phyloP scores from a whole-genome alignment of 441 rosid genomes.

The Gossypium davidsonii region DNA sequence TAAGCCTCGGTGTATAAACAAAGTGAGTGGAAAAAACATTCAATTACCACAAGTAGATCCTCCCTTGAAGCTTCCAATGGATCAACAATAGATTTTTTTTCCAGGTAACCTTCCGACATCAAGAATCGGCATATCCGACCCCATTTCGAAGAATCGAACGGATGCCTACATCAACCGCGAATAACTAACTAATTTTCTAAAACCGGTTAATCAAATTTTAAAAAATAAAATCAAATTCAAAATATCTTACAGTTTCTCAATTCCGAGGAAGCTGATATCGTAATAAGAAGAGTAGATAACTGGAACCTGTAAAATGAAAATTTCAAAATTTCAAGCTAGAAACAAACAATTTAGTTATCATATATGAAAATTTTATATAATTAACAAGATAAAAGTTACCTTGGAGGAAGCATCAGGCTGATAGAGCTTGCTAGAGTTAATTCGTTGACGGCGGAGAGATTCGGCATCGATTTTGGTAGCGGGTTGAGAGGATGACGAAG shows the following conservation, averaged over 20 bases:
- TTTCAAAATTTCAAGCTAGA: neutral
- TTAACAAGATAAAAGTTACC: conserved; percentile 26
- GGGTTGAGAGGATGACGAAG: conserved; percentile 8
- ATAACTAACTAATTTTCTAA: neutral
- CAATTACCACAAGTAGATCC: conserved; percentile 84
- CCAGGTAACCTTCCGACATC: conserved; percentile 45
- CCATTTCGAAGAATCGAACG: conserved; percentile 95
- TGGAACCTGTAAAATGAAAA: conserved; percentile 46
- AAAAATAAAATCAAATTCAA: neutral
- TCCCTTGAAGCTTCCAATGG: conserved; percentile 73
- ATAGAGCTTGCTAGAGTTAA: conserved; percentile 75
- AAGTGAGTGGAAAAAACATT: neutral
- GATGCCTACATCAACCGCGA: conserved; percentile 49
- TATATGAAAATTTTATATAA: neutral
- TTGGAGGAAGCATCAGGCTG: conserved; percentile 41
- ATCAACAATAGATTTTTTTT: conserved; percentile 50
- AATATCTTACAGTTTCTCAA: conserved; percentile 66
- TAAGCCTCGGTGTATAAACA: neutral
- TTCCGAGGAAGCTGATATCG: conserved; percentile 71
- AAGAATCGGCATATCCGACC: conserved; percentile 72
- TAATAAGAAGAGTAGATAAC: conserved; percentile 66
- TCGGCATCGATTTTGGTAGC: conserved; percentile 27
- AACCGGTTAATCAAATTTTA: neutral
- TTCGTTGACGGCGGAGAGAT: conserved; percentile 50
- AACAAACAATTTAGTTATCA: neutral